Base-by-base conservation (phyloP, 163 green algal genomes). In the Picocystis sp. region DNA sequence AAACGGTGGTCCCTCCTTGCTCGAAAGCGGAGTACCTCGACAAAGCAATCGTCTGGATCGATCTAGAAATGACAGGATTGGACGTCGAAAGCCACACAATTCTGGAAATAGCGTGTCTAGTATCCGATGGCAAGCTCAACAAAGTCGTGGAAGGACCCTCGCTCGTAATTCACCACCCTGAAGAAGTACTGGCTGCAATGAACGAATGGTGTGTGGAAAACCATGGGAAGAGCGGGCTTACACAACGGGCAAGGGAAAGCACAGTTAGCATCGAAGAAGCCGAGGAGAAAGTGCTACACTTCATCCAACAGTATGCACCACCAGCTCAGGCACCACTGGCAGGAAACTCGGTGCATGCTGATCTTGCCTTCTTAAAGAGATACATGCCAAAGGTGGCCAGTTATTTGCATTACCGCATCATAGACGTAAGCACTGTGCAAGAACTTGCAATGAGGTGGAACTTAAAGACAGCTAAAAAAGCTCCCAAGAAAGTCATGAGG, bases 1-100 rank as follows among this genome's bases (percentile, higher is more conserved):
- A 38, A 11, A 3, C 3, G 5, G 8, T 8, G 29, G 29, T 8
- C 8, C 29, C 8, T 8, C 8, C 29, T 8, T 38, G 29, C 29
- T 38, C 29, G 29, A 38, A 38, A 38, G 29, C 29, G 8, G 8
- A 38, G 8, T 38, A 38, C 46, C 45, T 67, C 12, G 54, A 47
- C 21, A 49, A 84, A 23, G 72, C 83, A 3, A 61, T 93, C 2
- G 71, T 94, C 0, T 96, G 86, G 86, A 72, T 95, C 1, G 86
- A 95, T 57, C 54, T 93, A 17, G 86, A 96, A 50, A 96, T 96
- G 86, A 92, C 86, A 65, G 83, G 83, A 2, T 61, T 94, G 23
- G 76, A 93, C 55, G 21, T 79, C 2, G 57, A 83, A 11, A 78
- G 64, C 29, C 73, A 96, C 62, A 71, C 57, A 9, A 91, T 95